Conservation (phyloP, 306 rosid species). For the Astragalus glycyphyllos region DNA sequence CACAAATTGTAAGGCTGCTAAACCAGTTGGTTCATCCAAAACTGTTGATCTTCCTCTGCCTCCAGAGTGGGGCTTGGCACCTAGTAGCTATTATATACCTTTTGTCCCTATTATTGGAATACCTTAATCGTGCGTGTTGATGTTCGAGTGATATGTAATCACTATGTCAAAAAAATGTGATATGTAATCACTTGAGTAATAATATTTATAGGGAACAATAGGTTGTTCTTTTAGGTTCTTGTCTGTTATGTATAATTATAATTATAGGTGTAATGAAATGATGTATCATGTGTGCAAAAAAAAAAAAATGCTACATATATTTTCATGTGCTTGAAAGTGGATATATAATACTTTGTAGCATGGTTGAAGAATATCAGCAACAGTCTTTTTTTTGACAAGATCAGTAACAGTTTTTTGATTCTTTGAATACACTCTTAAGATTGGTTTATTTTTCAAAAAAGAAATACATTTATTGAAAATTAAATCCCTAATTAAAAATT, state of each 20-base stretch:
- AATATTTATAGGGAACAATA: slow-evolving; percentile 15
- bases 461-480: too few relatives aligned
- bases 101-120: slow-evolving; percentile 88
- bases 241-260: slow-evolving; percentile 38
- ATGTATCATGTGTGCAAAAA: slow-evolving; percentile 25
- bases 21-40: slow-evolving; percentile 66
- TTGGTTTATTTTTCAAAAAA: too few relatives aligned
- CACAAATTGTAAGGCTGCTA: slow-evolving; percentile 47
- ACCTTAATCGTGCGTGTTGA: slow-evolving; percentile 52
- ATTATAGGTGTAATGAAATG: slow-evolving; percentile 15
- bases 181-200: slow-evolving; percentile 36
- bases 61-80: slow-evolving; percentile 92
- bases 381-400: too few relatives aligned
- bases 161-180: too few relatives aligned
- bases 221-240: slow-evolving; percentile 19
- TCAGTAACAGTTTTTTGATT: too few relatives aligned
- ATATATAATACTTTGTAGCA: too few relatives aligned
- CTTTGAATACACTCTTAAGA: too few relatives aligned
- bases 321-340: too few relatives aligned
- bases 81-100: slow-evolving; percentile 77
- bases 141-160: not conserved
- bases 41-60: slow-evolving; percentile 83
- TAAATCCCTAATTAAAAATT: too few relatives aligned
- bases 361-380: too few relatives aligned
- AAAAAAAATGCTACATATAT: too few relatives aligned